phyloP scores from a whole-genome alignment of 2,329 filamentous ascomycete species.

The Achaetomium macrosporum region DNA sequence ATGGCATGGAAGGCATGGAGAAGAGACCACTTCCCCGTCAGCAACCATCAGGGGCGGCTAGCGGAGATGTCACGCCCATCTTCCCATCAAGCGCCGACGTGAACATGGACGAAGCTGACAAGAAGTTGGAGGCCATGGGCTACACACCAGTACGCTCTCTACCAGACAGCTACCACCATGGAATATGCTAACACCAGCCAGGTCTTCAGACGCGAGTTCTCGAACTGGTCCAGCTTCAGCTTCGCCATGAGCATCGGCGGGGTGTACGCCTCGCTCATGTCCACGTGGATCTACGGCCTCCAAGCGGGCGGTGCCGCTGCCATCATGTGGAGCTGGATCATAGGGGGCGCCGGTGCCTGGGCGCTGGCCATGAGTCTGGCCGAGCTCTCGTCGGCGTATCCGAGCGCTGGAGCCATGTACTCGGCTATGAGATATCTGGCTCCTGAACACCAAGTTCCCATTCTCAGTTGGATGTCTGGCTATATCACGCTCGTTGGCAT shows the following conservation, averaged over 20 bases:
- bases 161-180: neutral
- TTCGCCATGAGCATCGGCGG: conserved; percentile 54
- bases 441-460: conserved; percentile 39
- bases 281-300: conserved; percentile 48
- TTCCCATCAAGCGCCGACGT: conserved; percentile 7
- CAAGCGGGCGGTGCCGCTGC: conserved; percentile 46
- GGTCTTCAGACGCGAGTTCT: conserved; percentile 56
- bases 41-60: neutral
- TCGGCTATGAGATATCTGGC: conserved; percentile 48
- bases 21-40: conserved; percentile 7
- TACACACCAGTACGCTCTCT: conserved; percentile 31
- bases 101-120: conserved; percentile 24
- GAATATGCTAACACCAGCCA: conserved; percentile 20
- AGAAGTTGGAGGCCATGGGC: conserved; percentile 32
- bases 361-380: conserved; percentile 47
- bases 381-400: conserved; percentile 50
- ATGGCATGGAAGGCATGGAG: neutral
- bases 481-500: conserved; percentile 50
- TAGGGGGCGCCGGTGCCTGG: conserved; percentile 49
- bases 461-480: conserved; percentile 42
- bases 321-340: conserved; percentile 53
- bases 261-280: conserved; percentile 47
- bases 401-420: conserved; percentile 42
- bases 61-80: conserved; percentile 9
- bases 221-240: conserved; percentile 50